Percentiles rank a stretch among this genome's conserved stretches.
Evolutionary conservation across 1,284 basidiomycete species (phyloP).

Genomic region (Ustilago curta): DNA sequence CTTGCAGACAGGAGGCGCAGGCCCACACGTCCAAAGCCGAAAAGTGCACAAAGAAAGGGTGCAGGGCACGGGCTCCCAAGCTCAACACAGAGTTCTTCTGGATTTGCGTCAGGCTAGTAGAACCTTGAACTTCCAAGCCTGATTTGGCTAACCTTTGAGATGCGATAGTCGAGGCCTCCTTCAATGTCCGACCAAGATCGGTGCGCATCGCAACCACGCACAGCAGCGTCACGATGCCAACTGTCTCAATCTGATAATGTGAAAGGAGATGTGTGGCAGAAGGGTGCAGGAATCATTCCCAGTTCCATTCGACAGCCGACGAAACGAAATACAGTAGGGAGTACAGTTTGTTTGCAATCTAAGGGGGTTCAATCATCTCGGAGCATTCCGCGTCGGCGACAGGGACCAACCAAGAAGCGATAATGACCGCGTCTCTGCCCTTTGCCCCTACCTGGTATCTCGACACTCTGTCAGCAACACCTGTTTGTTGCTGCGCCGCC

Average conservation of each 20-base stretch:
- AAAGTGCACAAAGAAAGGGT: not conserved
- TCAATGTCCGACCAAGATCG: slow-evolving; percentile 11
- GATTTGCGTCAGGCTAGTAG: slow-evolving; percentile 25
- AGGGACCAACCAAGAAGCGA: slow-evolving; percentile 20
- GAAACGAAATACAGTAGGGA: too few relatives aligned
- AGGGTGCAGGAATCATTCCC: too few relatives aligned
- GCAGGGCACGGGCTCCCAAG: not conserved
- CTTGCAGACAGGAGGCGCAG: too few relatives aligned
- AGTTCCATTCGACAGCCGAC: too few relatives aligned
- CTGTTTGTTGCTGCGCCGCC: not conserved
- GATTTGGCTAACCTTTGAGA: not conserved
- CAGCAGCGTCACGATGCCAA: not conserved
- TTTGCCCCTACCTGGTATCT: too few relatives aligned
- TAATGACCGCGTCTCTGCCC: too few relatives aligned
- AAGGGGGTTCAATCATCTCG: slow-evolving; percentile 10
- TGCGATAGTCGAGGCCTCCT: not conserved
- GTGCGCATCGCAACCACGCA: not conserved
- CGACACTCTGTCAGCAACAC: slow-evolving; percentile 2
- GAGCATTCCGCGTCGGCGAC: slow-evolving; percentile 25
- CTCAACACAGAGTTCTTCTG: slow-evolving; percentile 18
- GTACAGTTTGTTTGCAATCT: too few relatives aligned
- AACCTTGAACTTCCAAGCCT: slow-evolving; percentile 18
- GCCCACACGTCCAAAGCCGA: too few relatives aligned
- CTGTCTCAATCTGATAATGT: not conserved
- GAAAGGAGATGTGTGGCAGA: too few relatives aligned